Base-by-base conservation (phyloP, 768 basidiomycete species). In the Psilocybe azurescens region DNA sequence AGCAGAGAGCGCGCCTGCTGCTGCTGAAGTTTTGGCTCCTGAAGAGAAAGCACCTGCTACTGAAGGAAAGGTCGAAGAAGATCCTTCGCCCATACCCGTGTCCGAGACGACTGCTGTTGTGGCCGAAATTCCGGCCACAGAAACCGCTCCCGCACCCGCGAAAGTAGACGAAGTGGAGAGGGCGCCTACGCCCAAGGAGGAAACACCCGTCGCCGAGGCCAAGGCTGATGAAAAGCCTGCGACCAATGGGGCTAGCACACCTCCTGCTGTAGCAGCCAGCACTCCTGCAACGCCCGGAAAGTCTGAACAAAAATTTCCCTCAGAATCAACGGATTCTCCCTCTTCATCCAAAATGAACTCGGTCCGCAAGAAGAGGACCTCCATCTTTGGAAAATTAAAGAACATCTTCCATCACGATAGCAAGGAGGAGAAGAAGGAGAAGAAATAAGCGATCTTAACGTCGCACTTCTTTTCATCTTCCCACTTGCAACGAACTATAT, bases 311-410 rank as follows among this genome's bases (percentile, higher is more conserved):
- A 24, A 24, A 51, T 69, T 68, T 60, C 68, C 70, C 2, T 66
- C 63, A 9, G 51, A 63, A 13, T 60, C 70, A 24, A 56, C 53
- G 28, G 52, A 59, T 36, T 67, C 72, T 3, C 67, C 71, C 33
- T 65, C 70, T 2, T 66, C 80, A 29, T 78, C 81, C 8, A 78
- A 71, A 57, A 73, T 75, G 58, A 77, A 74, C 20, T 75, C 79
- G 1, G 56, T 66, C 13, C 65, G 69, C 14, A 76, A 81, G 60
- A 86, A 87, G 77, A 88, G 86, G 49, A 70, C 73, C 5, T 87
- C 87, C 14, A 69, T 89, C 32, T 79, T 89, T 56, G 81, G 81
- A 28, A 87, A 79, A 66, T 41, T 84, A 55, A 88, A 84, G 68
- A 69, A 78, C 44, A 67, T 87, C 5, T 89, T 89, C 67, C 68